A percentile compares a stretch with the other conserved stretches of the same genome.
These are phyloP conservation scores for Podila epicladia DNA, from an alignment of 192 early-diverging fungal species.

Conservation along the genomic window DNA sequence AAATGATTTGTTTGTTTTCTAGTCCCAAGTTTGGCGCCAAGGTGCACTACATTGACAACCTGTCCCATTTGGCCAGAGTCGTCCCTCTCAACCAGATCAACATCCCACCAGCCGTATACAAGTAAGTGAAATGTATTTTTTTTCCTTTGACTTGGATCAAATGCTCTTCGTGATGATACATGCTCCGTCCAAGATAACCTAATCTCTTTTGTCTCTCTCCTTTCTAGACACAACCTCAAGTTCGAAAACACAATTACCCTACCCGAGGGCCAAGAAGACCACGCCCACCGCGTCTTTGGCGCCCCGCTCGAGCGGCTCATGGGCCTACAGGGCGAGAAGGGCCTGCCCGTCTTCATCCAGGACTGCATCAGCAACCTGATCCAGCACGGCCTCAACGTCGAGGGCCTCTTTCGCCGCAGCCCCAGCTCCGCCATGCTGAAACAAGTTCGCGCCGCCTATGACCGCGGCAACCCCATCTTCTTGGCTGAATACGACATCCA, in stretches of 20 bases:
- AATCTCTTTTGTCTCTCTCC: neutral
- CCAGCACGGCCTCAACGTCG: conserved; percentile 71
- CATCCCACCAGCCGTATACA: conserved; percentile 75
- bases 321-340: conserved; percentile 77
- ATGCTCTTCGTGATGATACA: too few species aligned
- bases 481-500: conserved; percentile 78
- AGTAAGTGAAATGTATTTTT: conserved; percentile 52
- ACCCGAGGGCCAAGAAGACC: conserved; percentile 49
- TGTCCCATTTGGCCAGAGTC: conserved; percentile 69
- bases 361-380: conserved; percentile 77
- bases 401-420: conserved; percentile 90
- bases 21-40: conserved; percentile 94
- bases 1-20: neutral
- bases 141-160: neutral
- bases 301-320: conserved; percentile 78
- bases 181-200: neutral
- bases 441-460: conserved; percentile 68
- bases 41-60: conserved; percentile 79
- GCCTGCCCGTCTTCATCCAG: conserved; percentile 78
- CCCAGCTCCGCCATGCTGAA: conserved; percentile 77
- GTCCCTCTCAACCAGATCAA: conserved; percentile 81
- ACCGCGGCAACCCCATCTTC: conserved; percentile 65
- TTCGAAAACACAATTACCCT: conserved; percentile 54
- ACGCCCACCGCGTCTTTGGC: conserved; percentile 71
- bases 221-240: conserved; percentile 51